These are phyloP conservation scores for Sugiyamaella valdiviana DNA, from an alignment of 805 yeast genomes.

Conservation along the genomic window DNA sequence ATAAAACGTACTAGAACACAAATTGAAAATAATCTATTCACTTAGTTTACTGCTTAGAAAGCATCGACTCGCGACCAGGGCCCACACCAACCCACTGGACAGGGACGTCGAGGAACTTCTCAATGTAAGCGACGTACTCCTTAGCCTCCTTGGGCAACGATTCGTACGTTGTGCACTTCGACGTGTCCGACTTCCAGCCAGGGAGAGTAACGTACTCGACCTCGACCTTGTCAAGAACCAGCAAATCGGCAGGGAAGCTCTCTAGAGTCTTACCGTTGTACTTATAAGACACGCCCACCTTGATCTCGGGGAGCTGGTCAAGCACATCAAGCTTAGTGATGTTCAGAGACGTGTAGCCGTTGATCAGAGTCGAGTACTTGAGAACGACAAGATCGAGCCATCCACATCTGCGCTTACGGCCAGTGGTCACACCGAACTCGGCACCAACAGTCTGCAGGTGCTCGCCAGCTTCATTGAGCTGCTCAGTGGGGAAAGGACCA, in stretches of 20 bases:
- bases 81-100: slow-evolving; percentile 98
- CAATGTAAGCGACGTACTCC: slow-evolving; percentile 77
- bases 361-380: slow-evolving; percentile 83
- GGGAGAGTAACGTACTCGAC: slow-evolving; percentile 88
- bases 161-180: slow-evolving; percentile 57
- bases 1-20: slow-evolving; percentile 2
- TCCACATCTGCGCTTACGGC: slow-evolving; percentile 98
- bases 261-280: slow-evolving; percentile 68
- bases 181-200: slow-evolving; percentile 88
- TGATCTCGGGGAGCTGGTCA: slow-evolving; percentile 81
- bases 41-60: slow-evolving; percentile 38
- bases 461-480: slow-evolving; percentile 80
- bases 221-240: slow-evolving; percentile 77
- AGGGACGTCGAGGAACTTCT: slow-evolving; percentile 75
- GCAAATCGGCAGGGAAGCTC: slow-evolving; percentile 89
- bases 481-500: slow-evolving; percentile 99
- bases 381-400: slow-evolving; percentile 96
- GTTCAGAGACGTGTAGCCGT: slow-evolving; percentile 91
- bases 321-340: slow-evolving; percentile 94
- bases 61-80: slow-evolving; percentile 92
- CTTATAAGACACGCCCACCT: slow-evolving; percentile 80
- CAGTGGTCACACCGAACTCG: slow-evolving; percentile 96
- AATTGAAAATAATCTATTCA: not conserved
- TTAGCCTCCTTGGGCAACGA: slow-evolving; percentile 86
- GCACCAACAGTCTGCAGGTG: slow-evolving; percentile 86